Evolutionary conservation across 202 grass and related monocot species (phyloP), one percentile per base, ranked within the genome.

Genomic region (Musa balbisiana): DNA sequence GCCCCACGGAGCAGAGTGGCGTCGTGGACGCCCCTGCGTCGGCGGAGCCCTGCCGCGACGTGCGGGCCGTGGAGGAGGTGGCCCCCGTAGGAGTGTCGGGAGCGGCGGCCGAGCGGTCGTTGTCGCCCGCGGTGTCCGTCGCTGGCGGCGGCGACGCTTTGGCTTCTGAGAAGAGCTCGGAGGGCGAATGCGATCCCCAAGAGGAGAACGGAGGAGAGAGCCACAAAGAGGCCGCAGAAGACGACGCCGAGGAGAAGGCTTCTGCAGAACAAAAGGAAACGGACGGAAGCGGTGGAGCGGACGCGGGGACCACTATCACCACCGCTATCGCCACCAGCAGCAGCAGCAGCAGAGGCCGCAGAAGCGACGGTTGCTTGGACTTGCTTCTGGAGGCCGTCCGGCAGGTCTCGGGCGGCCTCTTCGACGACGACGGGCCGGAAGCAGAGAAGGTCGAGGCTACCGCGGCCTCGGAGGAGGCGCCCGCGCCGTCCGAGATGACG

Each of bases 111-210:
- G 55, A 49, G 22, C 19, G 9, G 8, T 66, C 62, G 2, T 5
- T 68, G 14, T 78, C 76, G 49, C 51, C 76, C 10, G 63, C 51
- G 51, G n/a, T 20, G 29, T 65, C 74, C 8, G 74, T 58, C 14
- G 60, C 21, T 0, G 74, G 74, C 3, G 29, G 55, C 53, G 22
- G 24, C 65, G 76, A 20, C 19, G 65, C 52, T 21, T 49, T 24
- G 56, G 15, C 69, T 2, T 26, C 19, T 26, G 52, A 23, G 66
- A 79, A 43, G 77, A 55, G 68, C 55, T 72, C 78, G 55, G 69
- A 80, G 25, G 78, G 69, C 10, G 76, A 79, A 67, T 79, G 76
- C 76, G 76, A 79, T 49, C 76, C 76, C 1, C 67, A 70, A 16
- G 67, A 62, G 50, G 77, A 79, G 23, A 52, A 51, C 11, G 27